These are phyloP conservation scores for Vigna radiata DNA, from an alignment of 306 rosid genomes.

Conservation along the genomic window DNA sequence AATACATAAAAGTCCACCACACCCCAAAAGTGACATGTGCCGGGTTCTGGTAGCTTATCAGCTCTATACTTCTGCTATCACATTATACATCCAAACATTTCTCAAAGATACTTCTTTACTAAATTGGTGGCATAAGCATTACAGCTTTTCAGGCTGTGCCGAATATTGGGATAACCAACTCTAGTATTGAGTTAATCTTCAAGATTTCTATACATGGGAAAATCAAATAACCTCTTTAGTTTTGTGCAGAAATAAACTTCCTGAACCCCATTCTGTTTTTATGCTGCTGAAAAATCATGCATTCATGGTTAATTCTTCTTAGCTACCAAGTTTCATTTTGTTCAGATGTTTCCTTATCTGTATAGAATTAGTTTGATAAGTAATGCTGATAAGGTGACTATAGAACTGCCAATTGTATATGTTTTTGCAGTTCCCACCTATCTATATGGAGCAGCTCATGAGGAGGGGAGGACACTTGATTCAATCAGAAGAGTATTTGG, in stretches of 20 bases:
- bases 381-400: slow-evolving; percentile 6
- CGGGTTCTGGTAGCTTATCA: not conserved
- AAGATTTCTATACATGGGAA: not conserved
- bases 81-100: not conserved
- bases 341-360: slow-evolving; percentile 2
- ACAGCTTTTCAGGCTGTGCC: not conserved
- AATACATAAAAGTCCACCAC: not conserved
- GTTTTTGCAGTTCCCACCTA: slow-evolving; percentile 72
- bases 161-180: not conserved
- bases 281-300: slow-evolving; percentile 25
- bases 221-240: slow-evolving; percentile 1
- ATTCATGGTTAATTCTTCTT: slow-evolving; percentile 23
- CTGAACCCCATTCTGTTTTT: slow-evolving; percentile 9
- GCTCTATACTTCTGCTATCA: not conserved
- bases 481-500: slow-evolving; percentile 78
- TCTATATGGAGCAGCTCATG: slow-evolving; percentile 87
- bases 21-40: not conserved
- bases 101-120: not conserved
- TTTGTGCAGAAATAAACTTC: slow-evolving; percentile 3
- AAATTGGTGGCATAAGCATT: not conserved
- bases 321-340: slow-evolving; percentile 27
- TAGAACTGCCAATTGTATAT: slow-evolving; percentile 25
- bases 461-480: slow-evolving; percentile 74
- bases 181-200: slow-evolving; percentile 1
- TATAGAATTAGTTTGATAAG: slow-evolving; percentile 6